Evolutionary conservation across 495 filamentous ascomycete genomes (phyloP), one percentile per base, ranked within the genome.

Genomic region (Penicillium dipodomyicola): DNA sequence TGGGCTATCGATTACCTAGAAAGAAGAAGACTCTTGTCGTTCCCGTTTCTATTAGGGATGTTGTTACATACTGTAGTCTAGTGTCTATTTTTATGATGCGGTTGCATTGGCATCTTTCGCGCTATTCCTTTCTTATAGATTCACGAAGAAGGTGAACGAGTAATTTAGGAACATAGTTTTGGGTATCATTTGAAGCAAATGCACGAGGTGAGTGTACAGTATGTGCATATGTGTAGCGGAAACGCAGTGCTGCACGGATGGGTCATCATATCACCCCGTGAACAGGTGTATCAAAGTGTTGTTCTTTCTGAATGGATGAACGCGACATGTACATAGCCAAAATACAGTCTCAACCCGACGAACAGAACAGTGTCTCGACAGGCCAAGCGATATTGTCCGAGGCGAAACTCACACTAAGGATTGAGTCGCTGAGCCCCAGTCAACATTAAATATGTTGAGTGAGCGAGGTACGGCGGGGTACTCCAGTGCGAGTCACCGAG

Each of bases 61-160:
- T n/a, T 52, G 33, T 52, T 19, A 25, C 35, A 52, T 52, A 41
- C 1, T 52, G 33, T 52, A 52, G 37, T 43, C 4, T 52, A 42
- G 23, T 42, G 50, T 19, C 6, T 32, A 19, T 11, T 19, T 19
- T 23, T 27, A 33, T 40, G n/a, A 22, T 42, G n/a, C 14, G n/a
- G 39, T 37, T 49, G 32, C 47, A 49, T 49, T 37, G 19, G n/a
- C 1, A 22, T 19, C 6, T 49, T 15, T 49, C 23, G 15, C 10
- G 17, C 12, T 20, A 1, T 11, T 32, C 5, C 11, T n/a, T 30
- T 11, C 35, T 39, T 8, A 5, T 17, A 43, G n/a, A 22, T 12
- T 19, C 3, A 22, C 9, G n/a, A n/a, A 2, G 19, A 5, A 48
- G 27, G 10, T 3, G 45, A 5, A 32, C 4, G 5, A 5, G 17